phyloP scores from a whole-genome alignment of 768 basidiomycete species.

The Trametes maxima region DNA sequence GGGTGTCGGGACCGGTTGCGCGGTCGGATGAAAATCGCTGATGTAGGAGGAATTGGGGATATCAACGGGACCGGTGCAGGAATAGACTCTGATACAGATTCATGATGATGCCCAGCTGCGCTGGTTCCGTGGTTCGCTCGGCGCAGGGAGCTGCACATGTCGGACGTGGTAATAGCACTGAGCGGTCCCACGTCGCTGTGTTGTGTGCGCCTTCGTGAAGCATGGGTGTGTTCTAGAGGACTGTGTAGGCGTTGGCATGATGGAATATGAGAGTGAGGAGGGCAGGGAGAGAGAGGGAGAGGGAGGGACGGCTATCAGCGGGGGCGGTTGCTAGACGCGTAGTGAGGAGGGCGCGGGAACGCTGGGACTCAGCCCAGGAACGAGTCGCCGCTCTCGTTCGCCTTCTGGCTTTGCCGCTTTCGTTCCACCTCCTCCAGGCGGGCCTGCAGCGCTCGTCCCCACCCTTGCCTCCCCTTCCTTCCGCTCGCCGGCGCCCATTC shows the following conservation, averaged over 20 bases:
- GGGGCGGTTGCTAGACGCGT: conserved; percentile 28
- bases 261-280: background rate
- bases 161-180: background rate
- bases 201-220: too few relatives aligned
- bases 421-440: conserved; percentile 24
- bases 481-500: conserved; percentile 5
- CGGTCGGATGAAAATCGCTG: background rate
- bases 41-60: background rate
- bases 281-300: background rate
- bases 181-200: background rate
- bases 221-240: too few relatives aligned
- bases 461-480: conserved; percentile 4
- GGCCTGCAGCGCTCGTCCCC: conserved; percentile 24
- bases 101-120: background rate
- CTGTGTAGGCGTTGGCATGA: background rate
- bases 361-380: background rate
- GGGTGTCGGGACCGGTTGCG: too few relatives aligned
- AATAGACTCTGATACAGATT: background rate
- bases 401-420: conserved; percentile 19
- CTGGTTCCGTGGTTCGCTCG: background rate
- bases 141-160: background rate
- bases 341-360: conserved; percentile 15
- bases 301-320: conserved; percentile 30
- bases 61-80: background rate
- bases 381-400: conserved; percentile 11